phyloP scores from a whole-genome alignment of 352 stramenopile species.

The Phytophthora vignae region DNA sequence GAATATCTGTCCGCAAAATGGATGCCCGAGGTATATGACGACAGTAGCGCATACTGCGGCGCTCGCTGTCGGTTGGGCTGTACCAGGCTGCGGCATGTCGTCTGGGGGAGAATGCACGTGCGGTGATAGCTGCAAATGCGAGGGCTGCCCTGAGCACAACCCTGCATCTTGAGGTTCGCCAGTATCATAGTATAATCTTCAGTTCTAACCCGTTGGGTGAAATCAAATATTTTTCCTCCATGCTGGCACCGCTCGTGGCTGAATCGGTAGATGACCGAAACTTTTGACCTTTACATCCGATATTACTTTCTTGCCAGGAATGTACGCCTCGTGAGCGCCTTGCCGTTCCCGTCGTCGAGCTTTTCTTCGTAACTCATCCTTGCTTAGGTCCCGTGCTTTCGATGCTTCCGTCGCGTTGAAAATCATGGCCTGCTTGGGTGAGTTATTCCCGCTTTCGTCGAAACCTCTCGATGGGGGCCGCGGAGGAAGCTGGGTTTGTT shows the following conservation, averaged over 20 bases:
- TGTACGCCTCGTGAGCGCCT: slow-evolving; percentile 64
- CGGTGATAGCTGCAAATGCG: slow-evolving; percentile 79
- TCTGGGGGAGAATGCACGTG: slow-evolving; percentile 84
- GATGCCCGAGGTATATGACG: slow-evolving; percentile 78
- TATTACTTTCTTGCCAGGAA: slow-evolving; percentile 54
- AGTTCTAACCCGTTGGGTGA: slow-evolving; percentile 12
- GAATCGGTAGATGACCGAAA: slow-evolving; percentile 74
- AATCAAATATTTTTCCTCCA: slow-evolving; percentile 66
- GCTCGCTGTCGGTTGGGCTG: slow-evolving; percentile 77
- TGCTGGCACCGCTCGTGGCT: slow-evolving; percentile 61
- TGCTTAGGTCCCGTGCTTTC: slow-evolving; percentile 56
- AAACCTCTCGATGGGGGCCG: slow-evolving; percentile 41
- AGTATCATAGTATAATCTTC: slow-evolving; percentile 12
- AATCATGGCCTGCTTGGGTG: slow-evolving; percentile 24
- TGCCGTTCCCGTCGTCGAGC: slow-evolving; percentile 46
- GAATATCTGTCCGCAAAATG: slow-evolving; percentile 65
- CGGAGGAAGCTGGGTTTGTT: slow-evolving; percentile 48
- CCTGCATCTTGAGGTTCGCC: slow-evolving; percentile 36
- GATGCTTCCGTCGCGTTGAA: slow-evolving; percentile 63
- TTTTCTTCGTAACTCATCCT: slow-evolving; percentile 53
- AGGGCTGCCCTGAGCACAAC: slow-evolving; percentile 82
- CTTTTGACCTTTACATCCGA: slow-evolving; percentile 72
- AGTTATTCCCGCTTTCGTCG: slow-evolving; percentile 12
- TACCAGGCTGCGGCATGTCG: slow-evolving; percentile 83
- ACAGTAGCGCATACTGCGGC: slow-evolving; percentile 83